phyloP scores from a whole-genome alignment of 1,139 yeast genomes.

The Yamadazyma blattariae region DNA sequence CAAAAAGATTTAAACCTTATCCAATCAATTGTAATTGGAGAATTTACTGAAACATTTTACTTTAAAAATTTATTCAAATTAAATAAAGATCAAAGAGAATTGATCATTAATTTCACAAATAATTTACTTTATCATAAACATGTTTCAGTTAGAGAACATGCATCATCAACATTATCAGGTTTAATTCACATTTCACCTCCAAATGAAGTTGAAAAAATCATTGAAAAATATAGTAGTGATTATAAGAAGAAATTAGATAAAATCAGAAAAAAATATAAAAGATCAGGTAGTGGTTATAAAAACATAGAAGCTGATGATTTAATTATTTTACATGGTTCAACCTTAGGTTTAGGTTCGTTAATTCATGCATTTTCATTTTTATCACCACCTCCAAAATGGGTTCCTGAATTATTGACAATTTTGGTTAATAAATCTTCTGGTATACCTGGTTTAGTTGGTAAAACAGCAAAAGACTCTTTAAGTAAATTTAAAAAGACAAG shows the following conservation, averaged over 20 bases:
- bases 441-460: conserved; percentile 75
- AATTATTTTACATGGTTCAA: conserved; percentile 74
- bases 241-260: conserved; percentile 31
- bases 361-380: conserved; percentile 87
- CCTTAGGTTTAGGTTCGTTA: conserved; percentile 84
- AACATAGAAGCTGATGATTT: conserved; percentile 38
- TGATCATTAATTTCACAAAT: conserved; percentile 53
- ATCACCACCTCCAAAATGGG: conserved; percentile 92
- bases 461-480: conserved; percentile 77
- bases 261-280: conserved; percentile 29
- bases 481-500: conserved; percentile 89
- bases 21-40: conserved; percentile 66
- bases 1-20: conserved; percentile 53
- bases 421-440: conserved; percentile 70
- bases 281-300: conserved; percentile 26
- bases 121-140: conserved; percentile 58
- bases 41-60: conserved; percentile 71
- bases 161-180: conserved; percentile 76
- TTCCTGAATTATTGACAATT: conserved; percentile 69
- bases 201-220: conserved; percentile 43
- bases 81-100: conserved; percentile 43
- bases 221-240: conserved; percentile 20
- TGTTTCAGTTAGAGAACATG: conserved; percentile 75
- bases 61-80: conserved; percentile 68
- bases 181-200: conserved; percentile 76